Evolutionary conservation across 2,329 filamentous ascomycete genomes (phyloP), one percentile per base, ranked within the genome.

Genomic region (Diaporthe helianthi): DNA sequence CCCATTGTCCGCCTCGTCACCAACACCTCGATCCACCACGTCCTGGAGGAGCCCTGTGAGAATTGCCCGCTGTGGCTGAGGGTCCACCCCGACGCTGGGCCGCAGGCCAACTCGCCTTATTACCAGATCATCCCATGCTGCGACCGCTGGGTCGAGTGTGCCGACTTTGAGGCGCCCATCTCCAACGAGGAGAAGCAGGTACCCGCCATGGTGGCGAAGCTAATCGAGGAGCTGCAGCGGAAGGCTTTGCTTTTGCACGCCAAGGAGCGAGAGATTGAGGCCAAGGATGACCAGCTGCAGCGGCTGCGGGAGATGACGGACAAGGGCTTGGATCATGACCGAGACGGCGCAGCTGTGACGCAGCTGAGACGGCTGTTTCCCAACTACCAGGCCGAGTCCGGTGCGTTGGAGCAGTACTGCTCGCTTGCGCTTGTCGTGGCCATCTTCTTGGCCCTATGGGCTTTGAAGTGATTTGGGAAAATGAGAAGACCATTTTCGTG

Each of bases 61-160:
- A 67, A 71, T 44, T 71, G 70, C 33, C 70, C 51, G 12, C 70
- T 71, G 12, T 71, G 70, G 70, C 64, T 71, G 4, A 65, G 26
- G 4, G 67, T 67, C 29, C 63, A 36, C 44, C 44, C 53, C n/a
- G 33, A 36, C 26, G 61, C n/a, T 19, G n/a, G 33, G 17, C 55
- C 41, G 44, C 36, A 33, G 4, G 47, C 46, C 2, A 24, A 26
- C 26, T 49, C 49, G 36, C 36, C 64, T 9, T 69, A 65, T 9
- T 69, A 65, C 46, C 63, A 67, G 41, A 65, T 71, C 44, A 36
- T 65, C 2, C 70, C 70, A 5, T 71, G 70, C 36, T 71, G 70
- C n/a, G 67, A 65, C 4, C 8, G 24, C 3, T 71, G 70, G 70
- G 36, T 36, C 4, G 67, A 69, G 33, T 41, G 51, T 4, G 49